Percentiles rank a stretch among this genome's conserved stretches.
phyloP scores from a whole-genome alignment of 2,329 filamentous ascomycete species.

The Colletotrichum abscissum region DNA sequence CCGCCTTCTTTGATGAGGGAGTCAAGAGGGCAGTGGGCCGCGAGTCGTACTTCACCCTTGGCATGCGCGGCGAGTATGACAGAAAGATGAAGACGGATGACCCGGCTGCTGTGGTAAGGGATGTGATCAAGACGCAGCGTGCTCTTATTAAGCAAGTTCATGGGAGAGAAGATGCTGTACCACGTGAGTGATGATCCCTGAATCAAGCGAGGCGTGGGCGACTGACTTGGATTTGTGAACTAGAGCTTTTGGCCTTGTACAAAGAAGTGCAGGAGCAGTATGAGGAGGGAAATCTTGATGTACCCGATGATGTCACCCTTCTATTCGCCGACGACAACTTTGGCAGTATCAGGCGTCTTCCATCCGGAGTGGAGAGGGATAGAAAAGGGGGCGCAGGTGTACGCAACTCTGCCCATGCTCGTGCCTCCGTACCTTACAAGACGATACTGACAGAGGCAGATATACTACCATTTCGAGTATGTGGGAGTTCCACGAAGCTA shows the following conservation, averaged over 20 bases:
- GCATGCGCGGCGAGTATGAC: constrained; percentile 71
- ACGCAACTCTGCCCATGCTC: neutral
- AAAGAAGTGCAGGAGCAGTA: constrained; percentile 75
- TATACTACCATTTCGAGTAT: constrained; percentile 69
- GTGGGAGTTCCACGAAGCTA: constrained; percentile 70
- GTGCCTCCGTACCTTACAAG: neutral
- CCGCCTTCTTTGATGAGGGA: constrained; percentile 67
- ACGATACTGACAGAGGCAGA: constrained; percentile 40
- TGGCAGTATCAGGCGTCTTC: constrained; percentile 69
- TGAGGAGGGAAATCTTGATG: constrained; percentile 63
- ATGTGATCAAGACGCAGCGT: constrained; percentile 66
- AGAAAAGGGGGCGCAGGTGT: constrained; percentile 69
- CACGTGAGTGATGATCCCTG: constrained; percentile 46
- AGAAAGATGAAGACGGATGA: constrained; percentile 61
- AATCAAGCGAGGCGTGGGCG: no score
- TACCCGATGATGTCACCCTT: constrained; percentile 71
- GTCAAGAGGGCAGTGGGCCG: constrained; percentile 63
- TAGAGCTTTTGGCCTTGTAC: constrained; percentile 73
- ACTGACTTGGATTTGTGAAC: neutral
- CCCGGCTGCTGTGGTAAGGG: constrained; percentile 62
- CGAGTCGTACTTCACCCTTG: constrained; percentile 68
- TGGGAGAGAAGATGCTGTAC: constrained; percentile 53
- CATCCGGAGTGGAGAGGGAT: constrained; percentile 61
- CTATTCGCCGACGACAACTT: constrained; percentile 74
- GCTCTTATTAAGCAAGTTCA: constrained; percentile 64